phyloP scores from a whole-genome alignment of 805 yeast species.

The Saturnispora galanensis region DNA sequence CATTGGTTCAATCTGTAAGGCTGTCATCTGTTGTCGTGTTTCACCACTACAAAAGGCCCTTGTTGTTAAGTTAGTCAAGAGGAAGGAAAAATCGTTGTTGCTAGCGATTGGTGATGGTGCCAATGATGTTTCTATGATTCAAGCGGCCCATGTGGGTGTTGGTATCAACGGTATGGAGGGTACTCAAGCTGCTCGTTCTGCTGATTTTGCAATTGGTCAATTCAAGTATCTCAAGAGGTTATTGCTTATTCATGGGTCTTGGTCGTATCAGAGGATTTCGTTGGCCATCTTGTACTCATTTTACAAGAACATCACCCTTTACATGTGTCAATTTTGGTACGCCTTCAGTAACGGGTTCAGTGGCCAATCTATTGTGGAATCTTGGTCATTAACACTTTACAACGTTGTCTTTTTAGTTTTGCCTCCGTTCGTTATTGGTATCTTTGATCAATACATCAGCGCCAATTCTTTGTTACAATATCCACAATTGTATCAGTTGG shows the following conservation, averaged over 20 bases:
- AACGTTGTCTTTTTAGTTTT: conserved; percentile 89
- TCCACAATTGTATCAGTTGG: conserved; percentile 85
- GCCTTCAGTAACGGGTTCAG: conserved; percentile 87
- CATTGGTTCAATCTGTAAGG: conserved; percentile 80
- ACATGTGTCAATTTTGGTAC: conserved; percentile 98
- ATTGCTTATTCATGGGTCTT: conserved; percentile 87
- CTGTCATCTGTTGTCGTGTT: conserved; percentile 96
- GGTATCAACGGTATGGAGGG: conserved; percentile 99
- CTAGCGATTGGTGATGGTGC: conserved; percentile 99
- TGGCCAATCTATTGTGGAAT: conserved; percentile 92
- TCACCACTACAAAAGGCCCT: conserved; percentile 95
- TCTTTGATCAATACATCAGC: conserved; percentile 91
- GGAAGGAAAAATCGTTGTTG: conserved; percentile 63
- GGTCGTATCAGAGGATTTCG: conserved; percentile 95
- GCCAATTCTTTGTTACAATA: conserved; percentile 84
- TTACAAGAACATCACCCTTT: conserved; percentile 89
- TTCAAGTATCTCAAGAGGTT: conserved; percentile 78
- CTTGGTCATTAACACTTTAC: conserved; percentile 96
- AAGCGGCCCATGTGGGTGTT: conserved; percentile 98
- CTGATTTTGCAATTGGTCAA: conserved; percentile 95
- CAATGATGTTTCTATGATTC: conserved; percentile 97
- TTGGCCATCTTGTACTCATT: conserved; percentile 90
- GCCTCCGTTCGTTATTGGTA: conserved; percentile 94
- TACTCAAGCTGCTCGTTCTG: conserved; percentile 97
- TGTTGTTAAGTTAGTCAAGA: conserved; percentile 88